A percentile compares a stretch with the other conserved stretches of the same genome.
These are phyloP conservation scores for Dothistroma septosporum DNA, from an alignment of 2,329 filamentous ascomycete genomes.

Conservation along the genomic window DNA sequence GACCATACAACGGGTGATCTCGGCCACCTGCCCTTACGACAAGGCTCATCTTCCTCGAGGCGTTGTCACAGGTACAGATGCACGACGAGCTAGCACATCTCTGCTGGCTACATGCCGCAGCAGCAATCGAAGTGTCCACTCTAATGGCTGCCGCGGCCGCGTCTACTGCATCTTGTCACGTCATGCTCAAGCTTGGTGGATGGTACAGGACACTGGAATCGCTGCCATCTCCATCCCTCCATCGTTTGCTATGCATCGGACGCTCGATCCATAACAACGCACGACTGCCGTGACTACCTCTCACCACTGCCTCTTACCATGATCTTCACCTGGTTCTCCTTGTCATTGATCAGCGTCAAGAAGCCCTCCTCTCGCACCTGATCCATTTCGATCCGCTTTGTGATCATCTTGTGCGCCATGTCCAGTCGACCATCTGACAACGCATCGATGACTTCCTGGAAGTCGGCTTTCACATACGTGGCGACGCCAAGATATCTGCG, in stretches of 20 bases:
- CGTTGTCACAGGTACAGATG: too few species aligned
- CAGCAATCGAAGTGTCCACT: neutral
- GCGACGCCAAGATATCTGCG: slow-evolving; percentile 51
- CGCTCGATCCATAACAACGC: too few species aligned
- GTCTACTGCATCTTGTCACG: neutral
- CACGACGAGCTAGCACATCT: too few species aligned
- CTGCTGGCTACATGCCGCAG: too few species aligned
- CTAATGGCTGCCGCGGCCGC: neutral
- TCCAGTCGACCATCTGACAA: slow-evolving; percentile 40
- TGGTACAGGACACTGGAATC: neutral
- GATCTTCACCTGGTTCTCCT: slow-evolving; percentile 50
- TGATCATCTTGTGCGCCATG: slow-evolving; percentile 47
- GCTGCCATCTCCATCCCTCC: too few species aligned
- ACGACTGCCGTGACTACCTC: slow-evolving; percentile 2
- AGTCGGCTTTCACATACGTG: slow-evolving; percentile 51
- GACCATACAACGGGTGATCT: too few species aligned
- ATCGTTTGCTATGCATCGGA: neutral
- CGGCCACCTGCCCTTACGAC: neutral
- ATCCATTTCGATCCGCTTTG: slow-evolving; percentile 44
- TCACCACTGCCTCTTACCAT: slow-evolving; percentile 36
- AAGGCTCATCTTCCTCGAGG: neutral
- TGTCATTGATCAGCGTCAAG: slow-evolving; percentile 46
- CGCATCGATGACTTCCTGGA: slow-evolving; percentile 46
- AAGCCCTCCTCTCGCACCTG: slow-evolving; percentile 48
- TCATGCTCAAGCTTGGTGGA: neutral